A percentile compares a stretch with the other conserved stretches of the same genome.
phyloP scores from a whole-genome alignment of 192 early-diverging fungal genomes.

The Podila horticola region DNA sequence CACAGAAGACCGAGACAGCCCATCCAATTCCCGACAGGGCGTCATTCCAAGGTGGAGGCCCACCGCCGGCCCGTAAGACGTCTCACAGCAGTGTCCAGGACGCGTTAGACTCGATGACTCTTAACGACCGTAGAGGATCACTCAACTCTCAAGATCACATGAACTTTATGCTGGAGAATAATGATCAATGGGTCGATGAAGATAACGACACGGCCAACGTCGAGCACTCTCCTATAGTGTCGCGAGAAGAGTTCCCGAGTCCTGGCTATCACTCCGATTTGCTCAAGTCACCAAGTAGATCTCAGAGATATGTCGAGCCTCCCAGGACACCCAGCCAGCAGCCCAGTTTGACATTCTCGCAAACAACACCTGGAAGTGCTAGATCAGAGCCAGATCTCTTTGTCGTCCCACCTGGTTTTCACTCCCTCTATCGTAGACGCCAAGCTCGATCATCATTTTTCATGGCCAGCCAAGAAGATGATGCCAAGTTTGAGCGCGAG shows the following conservation, averaged over 20 bases:
- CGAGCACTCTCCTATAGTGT: neutral
- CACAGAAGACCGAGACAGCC: neutral
- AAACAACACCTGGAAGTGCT: slow-evolving; percentile 29
- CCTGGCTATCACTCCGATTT: slow-evolving; percentile 5
- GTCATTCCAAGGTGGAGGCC: too few relatives aligned
- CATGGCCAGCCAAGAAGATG: slow-evolving; percentile 42
- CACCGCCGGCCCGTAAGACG: too few relatives aligned
- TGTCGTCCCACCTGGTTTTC: slow-evolving; percentile 36
- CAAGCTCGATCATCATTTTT: slow-evolving; percentile 8
- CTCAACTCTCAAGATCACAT: too few relatives aligned
- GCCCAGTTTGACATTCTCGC: slow-evolving; percentile 38
- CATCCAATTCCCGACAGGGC: too few relatives aligned
- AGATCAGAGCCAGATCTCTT: slow-evolving; percentile 24
- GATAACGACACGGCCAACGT: neutral
- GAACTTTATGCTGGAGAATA: neutral
- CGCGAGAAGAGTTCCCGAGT: neutral
- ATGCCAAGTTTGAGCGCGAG: slow-evolving; percentile 34
- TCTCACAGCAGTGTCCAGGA: slow-evolving; percentile 11
- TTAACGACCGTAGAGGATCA: neutral
- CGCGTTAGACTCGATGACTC: slow-evolving; percentile 27
- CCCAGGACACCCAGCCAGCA: slow-evolving; percentile 39
- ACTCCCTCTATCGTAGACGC: slow-evolving; percentile 32
- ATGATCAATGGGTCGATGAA: neutral
- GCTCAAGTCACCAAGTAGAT: neutral
- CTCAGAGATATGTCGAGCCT: neutral